Base-by-base conservation (phyloP, 208 protist genomes). In the Wallacemonas collosoma region DNA sequence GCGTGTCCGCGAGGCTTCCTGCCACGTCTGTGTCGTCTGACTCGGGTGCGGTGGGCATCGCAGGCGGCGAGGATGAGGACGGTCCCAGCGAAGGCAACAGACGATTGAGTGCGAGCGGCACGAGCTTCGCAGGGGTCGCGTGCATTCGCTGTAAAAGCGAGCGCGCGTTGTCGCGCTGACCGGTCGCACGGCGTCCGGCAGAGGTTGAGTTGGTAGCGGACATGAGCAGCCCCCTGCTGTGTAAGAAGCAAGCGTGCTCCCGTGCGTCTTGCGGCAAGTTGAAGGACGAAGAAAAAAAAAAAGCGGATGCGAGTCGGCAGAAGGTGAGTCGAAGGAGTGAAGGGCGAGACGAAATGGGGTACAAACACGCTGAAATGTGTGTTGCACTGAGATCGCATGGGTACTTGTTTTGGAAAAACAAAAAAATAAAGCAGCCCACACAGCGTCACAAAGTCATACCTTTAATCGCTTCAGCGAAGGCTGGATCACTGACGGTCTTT, bases 91-190 rank as follows among this genome's bases (percentile, higher is more conserved):
- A 38, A 57, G 61, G 35, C 50, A 15, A 14, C 1, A 40, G 38
- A 6, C 40, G 63, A 26, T 83, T 74, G 58, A 90, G 64, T 9
- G 75, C 68, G 2, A 68, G 60, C 2, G 85, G 87, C 4, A 83
- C 58, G 17, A 93, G 76, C 26, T 79, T 54, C n/a, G 86, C 85
- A 2, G 75, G 84, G 7, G 71, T 76, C 5, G 88, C 81, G 55
- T 81, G 76, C 2, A 89, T 77, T 2, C 88, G 73, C 67, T 85
- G 82, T 8, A 93, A 62, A 1, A 93, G 71, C 11, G 71, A 55
- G 6, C 69, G 70, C 14, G 81, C 84, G 41, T 79, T 88, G 74
- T 88, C 85, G 14, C 83, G 75, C 8, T 11, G 57, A n/a, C 15
- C 66, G 15, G 43, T 45, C 9, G 15, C 36, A 40, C 36, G 36